Conservation (phyloP, 176 grass and related monocot species). For the Oryza brachyantha region DNA sequence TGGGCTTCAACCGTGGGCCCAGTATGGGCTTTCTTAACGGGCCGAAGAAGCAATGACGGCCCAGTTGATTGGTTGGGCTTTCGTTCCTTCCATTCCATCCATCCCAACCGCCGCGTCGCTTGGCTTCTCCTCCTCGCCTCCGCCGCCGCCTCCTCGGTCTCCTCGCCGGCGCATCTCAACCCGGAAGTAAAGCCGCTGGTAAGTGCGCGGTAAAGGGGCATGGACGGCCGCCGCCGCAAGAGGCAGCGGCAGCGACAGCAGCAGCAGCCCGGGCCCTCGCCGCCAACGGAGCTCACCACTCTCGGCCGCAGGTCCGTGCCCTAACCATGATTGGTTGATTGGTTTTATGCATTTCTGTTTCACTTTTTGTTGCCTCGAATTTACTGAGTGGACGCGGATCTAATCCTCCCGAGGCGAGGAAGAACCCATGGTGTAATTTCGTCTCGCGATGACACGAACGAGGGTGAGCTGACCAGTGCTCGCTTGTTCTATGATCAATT, state of each 20-base stretch:
- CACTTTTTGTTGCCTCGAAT: neutral
- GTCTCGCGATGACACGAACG: too few relatives aligned
- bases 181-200: neutral
- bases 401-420: too few relatives aligned
- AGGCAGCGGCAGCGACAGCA: neutral
- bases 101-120: too few relatives aligned
- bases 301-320: neutral
- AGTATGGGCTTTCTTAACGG: too few relatives aligned
- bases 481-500: too few relatives aligned
- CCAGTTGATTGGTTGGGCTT: too few relatives aligned
- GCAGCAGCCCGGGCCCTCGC: neutral
- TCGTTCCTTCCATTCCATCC: too few relatives aligned
- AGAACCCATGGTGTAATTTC: too few relatives aligned
- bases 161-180: neutral
- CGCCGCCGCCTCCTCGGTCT: neutral
- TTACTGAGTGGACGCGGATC: neutral
- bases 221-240: neutral
- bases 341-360: neutral
- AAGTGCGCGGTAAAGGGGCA: neutral
- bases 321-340: neutral
- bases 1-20: too few relatives aligned
- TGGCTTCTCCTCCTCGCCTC: too few relatives aligned
- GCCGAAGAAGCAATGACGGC: too few relatives aligned
- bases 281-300: neutral
- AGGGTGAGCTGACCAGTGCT: too few relatives aligned